Base-by-base conservation (phyloP, 768 basidiomycete genomes). In the Rhodotorula graminis region DNA sequence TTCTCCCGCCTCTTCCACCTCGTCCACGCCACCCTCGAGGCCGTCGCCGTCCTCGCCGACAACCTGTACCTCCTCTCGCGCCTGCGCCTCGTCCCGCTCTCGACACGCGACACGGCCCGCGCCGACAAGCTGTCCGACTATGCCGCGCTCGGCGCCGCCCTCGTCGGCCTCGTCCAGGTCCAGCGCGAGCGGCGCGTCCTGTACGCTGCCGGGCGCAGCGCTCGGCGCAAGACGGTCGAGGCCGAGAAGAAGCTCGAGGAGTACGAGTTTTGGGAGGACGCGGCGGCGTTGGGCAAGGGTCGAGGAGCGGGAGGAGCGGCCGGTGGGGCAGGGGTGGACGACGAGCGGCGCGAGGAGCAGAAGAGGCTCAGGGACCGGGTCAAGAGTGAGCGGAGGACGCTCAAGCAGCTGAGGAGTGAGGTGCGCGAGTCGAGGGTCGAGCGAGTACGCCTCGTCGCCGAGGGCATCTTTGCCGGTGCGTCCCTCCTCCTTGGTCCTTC, bases 391-490 rank as follows among this genome's bases (percentile, higher is more conserved):
- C n/a, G 69, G 27, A 47, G n/a, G 27, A 65, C 7, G 53, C 18
- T 65, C 19, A 31, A 56, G 25, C n/a, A 31, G 37, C 27, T 52
- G 33, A 47, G 61, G 29, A 40, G 46, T 0, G 61, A 67, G 49
- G 4, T 67, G 29, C 14, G 31, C 0, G 42, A 53, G 18, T 21
- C 61, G 58, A 55, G 63, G 29, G 69, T 67, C 67, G 64, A 64
- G 19, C 19, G 33, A 27, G 27, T 50, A 12, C 61, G 33, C 29
- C 29, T 68, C 29, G 33, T 12, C 11, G 63, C 63, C 25, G 72
- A 73, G 31, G 72, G 44, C 2, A 25, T 73, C 10, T 73, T 73
- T 55, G 58, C 61, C 6, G n/a, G 71, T 67, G 42, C 47, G 71
- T 58, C 50, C 37, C 5, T 18, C 19, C 40, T 42, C n/a, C 44